Base-by-base conservation (phyloP, 2,329 filamentous ascomycete species). In the Penicillium sp. region DNA sequence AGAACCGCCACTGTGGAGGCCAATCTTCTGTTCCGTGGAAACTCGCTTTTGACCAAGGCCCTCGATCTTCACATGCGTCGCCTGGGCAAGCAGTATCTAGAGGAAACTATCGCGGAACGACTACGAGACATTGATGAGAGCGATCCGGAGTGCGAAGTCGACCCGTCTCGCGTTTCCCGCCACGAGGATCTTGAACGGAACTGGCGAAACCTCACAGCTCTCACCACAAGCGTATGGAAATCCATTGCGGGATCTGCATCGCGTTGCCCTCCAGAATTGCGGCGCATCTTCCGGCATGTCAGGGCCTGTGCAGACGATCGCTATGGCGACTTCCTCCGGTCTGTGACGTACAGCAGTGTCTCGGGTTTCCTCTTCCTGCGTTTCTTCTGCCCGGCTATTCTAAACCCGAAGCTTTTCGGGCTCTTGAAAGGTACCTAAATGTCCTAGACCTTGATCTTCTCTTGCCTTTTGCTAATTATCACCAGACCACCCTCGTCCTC, bases 21-120 rank as follows among this genome's bases (percentile, higher is more conserved):
- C 4, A 99, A 97, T 60, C 77, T 99, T 1, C 81, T 99, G 3
- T 99, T 99, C 72, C 83, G 93, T 29, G 93, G 93, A 53, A 99
- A 99, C 64, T 95, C 93, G 0, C 75, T 99, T 9, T 78, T 97
- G 25, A 99, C 93, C 0, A 95, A 96, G 67, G 86, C 91, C 1
- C 78, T 99, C 37, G 93, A 99, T 67, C 87, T 89, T 51, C 91
- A 99, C 67, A 97, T 99, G 93, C 88, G 90, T 50, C 83, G 93
- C 9, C 76, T 97, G 0, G 93, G 93, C 35, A 92, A 90, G 59
- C 91, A 96, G 59, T 99, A 95, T 62, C 74, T 99, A 1, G 88
- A 95, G 59, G 88, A 95, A 41, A 86, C 89, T 0, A 77, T 99
- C 33, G 83, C 83, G n/a, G 86, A 90, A 43, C 93, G 91, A 69